Base-by-base conservation (phyloP, 2,329 filamentous ascomycete genomes). In the Diaporthe amygdali region DNA sequence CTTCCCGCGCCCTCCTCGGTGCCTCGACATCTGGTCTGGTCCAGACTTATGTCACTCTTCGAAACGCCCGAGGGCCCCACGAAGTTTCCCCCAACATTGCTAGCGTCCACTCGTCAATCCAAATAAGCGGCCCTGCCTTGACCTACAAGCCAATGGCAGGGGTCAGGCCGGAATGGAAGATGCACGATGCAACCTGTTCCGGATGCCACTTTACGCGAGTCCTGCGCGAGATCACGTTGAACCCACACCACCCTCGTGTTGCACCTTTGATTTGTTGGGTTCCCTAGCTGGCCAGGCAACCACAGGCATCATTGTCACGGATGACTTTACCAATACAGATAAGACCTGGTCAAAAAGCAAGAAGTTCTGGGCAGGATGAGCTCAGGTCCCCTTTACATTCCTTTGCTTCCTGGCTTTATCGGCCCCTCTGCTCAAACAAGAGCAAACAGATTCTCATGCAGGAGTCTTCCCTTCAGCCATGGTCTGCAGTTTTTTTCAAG, bases 141-240 rank as follows among this genome's bases (percentile, higher is more conserved):
- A n/a, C n/a, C n/a, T n/a, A 49, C 27, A 47, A 17, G 14, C 27
- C 27, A 63, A 22, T 27, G 59, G 41, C 63, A 71, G 61, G 71
- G 71, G 68, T 34, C 34, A 64, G 70, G 66, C 46, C 27, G 44
- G 49, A 41, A 70, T 46, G 54, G n/a, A 27, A 64, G 59, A 34
- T 30, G 59, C 59, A 64, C 66, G 51, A 54, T 70, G 59, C 72
- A 72, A 70, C 72, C 49, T 47, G 59, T 64, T 66, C 47, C 64
- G 39, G 67, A 74, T 76, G 77, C 74, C 77, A 78, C 77, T 79
- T 77, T 78, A 79, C 77, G 74, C 78, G 77, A 76, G 74, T 71
- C 74, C 74, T 74, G 74, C 75, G 74, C 76, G 73, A 71, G 71
- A 68, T 74, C 75, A 76, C 74, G 75, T 77, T 73, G 41, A 73